A percentile compares a stretch with the other conserved stretches of the same genome.
phyloP scores from a whole-genome alignment of 2,329 filamentous ascomycete genomes.

The Lachnellula arida region DNA sequence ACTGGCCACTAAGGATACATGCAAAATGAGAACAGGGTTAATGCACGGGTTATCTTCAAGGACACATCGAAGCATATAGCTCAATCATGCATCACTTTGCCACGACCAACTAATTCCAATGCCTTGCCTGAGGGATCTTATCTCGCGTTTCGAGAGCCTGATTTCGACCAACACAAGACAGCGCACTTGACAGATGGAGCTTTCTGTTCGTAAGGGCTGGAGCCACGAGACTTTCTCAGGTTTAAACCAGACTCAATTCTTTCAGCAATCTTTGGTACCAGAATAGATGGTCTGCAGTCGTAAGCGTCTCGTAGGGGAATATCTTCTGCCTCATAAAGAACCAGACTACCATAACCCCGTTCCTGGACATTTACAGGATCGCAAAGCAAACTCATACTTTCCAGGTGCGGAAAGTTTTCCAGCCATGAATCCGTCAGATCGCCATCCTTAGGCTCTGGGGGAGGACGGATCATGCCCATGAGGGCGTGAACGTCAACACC shows the following conservation, averaged over 20 bases:
- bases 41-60: too few species aligned
- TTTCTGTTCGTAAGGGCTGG: neutral
- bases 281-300: neutral
- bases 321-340: constrained; percentile 1
- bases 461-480: neutral
- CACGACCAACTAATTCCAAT: too few species aligned
- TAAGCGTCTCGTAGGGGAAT: neutral
- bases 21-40: too few species aligned
- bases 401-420: neutral
- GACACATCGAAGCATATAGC: too few species aligned
- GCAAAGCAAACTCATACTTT: constrained; percentile 1
- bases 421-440: neutral
- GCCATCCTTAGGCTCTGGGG: neutral
- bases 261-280: neutral
- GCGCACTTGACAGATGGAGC: neutral
- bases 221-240: neutral
- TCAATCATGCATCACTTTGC: too few species aligned
- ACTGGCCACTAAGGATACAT: too few species aligned
- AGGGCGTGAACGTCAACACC: neutral
- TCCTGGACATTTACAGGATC: constrained; percentile 1
- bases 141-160: neutral
- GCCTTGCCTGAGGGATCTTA: too few species aligned
- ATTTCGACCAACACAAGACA: neutral
- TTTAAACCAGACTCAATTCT: neutral
- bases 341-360: neutral